Conservation (phyloP, 2,329 filamentous ascomycete species). For the Diaporthe vexans region DNA sequence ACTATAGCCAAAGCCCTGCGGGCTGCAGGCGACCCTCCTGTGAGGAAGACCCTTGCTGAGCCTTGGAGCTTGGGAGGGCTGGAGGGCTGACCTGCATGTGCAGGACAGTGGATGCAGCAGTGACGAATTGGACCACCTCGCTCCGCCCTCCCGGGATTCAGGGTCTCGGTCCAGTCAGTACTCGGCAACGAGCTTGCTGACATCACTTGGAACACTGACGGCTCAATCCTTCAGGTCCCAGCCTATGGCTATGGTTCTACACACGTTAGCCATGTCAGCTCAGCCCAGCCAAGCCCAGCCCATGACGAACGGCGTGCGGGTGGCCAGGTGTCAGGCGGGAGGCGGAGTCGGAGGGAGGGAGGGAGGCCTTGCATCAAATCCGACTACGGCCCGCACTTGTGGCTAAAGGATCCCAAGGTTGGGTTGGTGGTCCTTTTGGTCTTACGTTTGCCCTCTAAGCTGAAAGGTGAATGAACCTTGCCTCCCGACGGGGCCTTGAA, state of each 20-base stretch:
- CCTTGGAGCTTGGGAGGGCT: too few relatives aligned
- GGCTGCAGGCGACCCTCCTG: too few relatives aligned
- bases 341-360: conserved; percentile 21
- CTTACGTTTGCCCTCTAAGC: not conserved
- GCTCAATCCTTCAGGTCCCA: conserved; percentile 5
- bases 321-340: not conserved
- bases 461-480: conserved; percentile 19
- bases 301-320: conserved; percentile 25
- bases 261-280: not conserved
- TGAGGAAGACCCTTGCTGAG: not conserved
- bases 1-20: conserved; percentile 12
- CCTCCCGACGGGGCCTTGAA: conserved; percentile 12
- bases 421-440: not conserved
- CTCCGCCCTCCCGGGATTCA: conserved; percentile 15
- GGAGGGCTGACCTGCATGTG: conserved; percentile 19
- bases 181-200: not conserved
- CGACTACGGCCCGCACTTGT: conserved; percentile 5
- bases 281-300: conserved; percentile 12
- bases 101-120: conserved; percentile 1
- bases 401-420: not conserved
- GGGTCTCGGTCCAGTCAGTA: not conserved
- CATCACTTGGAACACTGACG: not conserved
- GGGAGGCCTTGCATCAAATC: not conserved
- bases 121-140: conserved; percentile 24
- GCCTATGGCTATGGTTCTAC: not conserved